Evolutionary conservation across 2,329 filamentous ascomycete species (phyloP), one percentile per base, ranked within the genome.

Genomic region (Aspergillus neoniger): DNA sequence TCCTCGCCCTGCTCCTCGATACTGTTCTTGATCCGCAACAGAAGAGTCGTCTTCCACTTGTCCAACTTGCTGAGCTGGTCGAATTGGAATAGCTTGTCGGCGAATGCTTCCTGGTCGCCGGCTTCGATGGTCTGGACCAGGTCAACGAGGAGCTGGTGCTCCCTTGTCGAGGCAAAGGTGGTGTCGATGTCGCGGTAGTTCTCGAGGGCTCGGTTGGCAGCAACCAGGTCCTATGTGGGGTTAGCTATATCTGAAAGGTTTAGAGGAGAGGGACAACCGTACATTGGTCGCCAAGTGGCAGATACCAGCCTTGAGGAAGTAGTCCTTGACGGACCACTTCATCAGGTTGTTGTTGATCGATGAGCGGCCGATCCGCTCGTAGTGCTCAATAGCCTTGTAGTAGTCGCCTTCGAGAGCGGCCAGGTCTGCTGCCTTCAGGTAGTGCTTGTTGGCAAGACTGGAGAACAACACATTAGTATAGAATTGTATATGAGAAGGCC

Each of bases 251-350:
- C 4, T 6, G 1, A 56, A 28, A 5, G 4, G n/a, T 36, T 32
- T 7, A 3, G 30, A 15, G 14, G 3, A 6, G 8, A 28, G 7
- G 25, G 49, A 14, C 7, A 23, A 60, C 69, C 32, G 41, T 74
- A 81, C 80, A 59, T 80, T 82, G n/a, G 84, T 83, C 57, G 86
- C 87, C 39, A 98, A 83, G 75, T 96, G 90, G 80, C 93, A 97
- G 73, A 98, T 91, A 32, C 92, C 93, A 0, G 92, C 91, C 80
- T 97, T 96, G 72, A 98, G 84, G 72, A 97, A 88, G 80, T 97
- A 97, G 67, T 97, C 92, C 79, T 97, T 98, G 65, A 98, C 92
- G 51, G 87, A 91, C 86, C 91, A 96, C 74, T 89, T 91, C 91
- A 96, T 94, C 60, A 96, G 82, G 76, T 96, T 95, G 82, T 96